phyloP scores from a whole-genome alignment of 2,329 filamentous ascomycete genomes.

The Immersiporthe knoxdaviesiana region DNA sequence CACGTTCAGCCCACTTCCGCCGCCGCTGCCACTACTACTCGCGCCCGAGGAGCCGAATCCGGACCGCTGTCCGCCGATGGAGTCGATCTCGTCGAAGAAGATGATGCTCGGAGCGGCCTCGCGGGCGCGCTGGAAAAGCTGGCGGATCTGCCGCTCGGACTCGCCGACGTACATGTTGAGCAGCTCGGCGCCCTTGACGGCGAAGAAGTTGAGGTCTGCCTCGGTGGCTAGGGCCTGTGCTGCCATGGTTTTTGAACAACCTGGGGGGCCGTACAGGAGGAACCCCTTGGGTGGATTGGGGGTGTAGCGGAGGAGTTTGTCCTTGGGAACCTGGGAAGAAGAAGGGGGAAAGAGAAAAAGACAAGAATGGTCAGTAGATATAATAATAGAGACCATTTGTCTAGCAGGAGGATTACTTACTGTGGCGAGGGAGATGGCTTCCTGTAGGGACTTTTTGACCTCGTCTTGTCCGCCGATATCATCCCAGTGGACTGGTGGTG shows the following conservation, averaged over 20 bases:
- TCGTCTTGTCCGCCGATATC: constrained; percentile 85
- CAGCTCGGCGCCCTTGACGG: constrained; percentile 90
- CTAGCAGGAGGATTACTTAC: constrained; percentile 10
- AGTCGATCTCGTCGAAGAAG: constrained; percentile 96
- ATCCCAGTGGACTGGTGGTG: constrained; percentile 81
- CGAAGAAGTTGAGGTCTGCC: constrained; percentile 89
- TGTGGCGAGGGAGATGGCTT: constrained; percentile 49
- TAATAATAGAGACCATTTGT: not conserved
- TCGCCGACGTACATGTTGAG: constrained; percentile 98
- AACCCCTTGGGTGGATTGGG: constrained; percentile 75
- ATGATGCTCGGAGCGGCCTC: constrained; percentile 90
- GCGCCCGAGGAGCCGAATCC: constrained; percentile 46
- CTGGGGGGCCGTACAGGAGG: constrained; percentile 87
- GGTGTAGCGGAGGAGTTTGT: constrained; percentile 42
- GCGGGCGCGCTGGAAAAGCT: constrained; percentile 82
- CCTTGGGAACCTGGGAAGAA: constrained; percentile 34
- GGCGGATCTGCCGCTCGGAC: constrained; percentile 82
- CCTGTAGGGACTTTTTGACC: constrained; percentile 66
- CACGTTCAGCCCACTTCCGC: constrained; percentile 70
- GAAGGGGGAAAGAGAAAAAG: too few relatives aligned
- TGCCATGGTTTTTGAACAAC: constrained; percentile 91
- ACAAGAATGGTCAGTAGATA: constrained; percentile 9
- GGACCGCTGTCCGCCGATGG: constrained; percentile 65
- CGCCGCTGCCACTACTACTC: constrained; percentile 30
- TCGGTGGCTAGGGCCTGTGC: constrained; percentile 91